These are phyloP conservation scores for Albizia julibrissin DNA, from an alignment of 306 rosid species.

Conservation along the genomic window DNA sequence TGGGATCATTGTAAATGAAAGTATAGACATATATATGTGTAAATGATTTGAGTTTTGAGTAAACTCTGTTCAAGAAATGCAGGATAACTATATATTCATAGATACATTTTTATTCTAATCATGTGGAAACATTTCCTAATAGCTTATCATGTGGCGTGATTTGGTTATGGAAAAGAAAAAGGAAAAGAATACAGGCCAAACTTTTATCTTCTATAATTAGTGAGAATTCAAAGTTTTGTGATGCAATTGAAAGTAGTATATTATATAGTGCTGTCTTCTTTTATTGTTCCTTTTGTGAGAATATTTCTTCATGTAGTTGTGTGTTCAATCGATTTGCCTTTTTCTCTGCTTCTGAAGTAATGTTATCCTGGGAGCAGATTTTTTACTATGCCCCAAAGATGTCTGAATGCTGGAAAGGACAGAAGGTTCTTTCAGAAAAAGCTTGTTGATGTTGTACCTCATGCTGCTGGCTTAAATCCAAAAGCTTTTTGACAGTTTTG, in stretches of 20 bases:
- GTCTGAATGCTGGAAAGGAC: slow-evolving; percentile 99
- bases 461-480: slow-evolving; percentile 88
- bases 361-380: slow-evolving; percentile 54
- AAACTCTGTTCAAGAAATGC: no score
- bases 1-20: no score
- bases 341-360: not conserved
- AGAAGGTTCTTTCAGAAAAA: slow-evolving; percentile 94
- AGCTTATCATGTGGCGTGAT: not conserved
- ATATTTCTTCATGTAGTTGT: not conserved
- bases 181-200: not conserved
- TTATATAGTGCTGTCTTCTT: not conserved
- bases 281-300: not conserved
- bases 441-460: slow-evolving; percentile 92
- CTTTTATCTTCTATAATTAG: not conserved
- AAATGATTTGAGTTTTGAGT: no score
- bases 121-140: no score
- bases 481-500: slow-evolving; percentile 76
- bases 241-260: not conserved
- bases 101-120: no score
- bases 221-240: not conserved
- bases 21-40: no score
- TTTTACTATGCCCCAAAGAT: slow-evolving; percentile 95
- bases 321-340: not conserved
- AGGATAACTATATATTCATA: no score
- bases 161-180: not conserved